These are phyloP conservation scores for Calonectria leucothoes DNA, from an alignment of 2,329 filamentous ascomycete genomes.

Conservation along the genomic window DNA sequence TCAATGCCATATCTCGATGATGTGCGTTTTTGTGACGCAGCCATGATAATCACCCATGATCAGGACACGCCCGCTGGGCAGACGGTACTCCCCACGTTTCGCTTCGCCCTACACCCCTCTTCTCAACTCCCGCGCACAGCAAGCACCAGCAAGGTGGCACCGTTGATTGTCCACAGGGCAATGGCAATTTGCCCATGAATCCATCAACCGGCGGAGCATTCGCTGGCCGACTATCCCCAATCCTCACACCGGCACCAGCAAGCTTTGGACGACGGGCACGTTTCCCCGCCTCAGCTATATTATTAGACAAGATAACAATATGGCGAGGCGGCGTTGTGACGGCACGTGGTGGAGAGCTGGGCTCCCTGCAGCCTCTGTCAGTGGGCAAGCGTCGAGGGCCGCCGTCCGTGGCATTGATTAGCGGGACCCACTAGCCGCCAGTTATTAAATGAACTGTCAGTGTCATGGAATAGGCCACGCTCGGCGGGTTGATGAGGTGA, in stretches of 20 bases:
- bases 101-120: constrained; percentile 1
- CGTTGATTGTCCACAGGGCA: background rate
- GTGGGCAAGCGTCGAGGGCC: constrained; percentile 13
- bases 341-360: constrained; percentile 29
- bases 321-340: background rate
- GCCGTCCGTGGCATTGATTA: constrained; percentile 22
- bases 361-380: constrained; percentile 27
- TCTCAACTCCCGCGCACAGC: background rate
- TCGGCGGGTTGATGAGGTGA: background rate
- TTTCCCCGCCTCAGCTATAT: constrained; percentile 11
- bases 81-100: background rate
- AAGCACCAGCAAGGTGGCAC: constrained; percentile 1
- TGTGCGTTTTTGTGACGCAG: constrained; percentile 6
- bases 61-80: background rate
- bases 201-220: background rate
- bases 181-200: background rate
- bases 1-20: background rate
- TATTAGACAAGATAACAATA: constrained; percentile 6
- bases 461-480: background rate
- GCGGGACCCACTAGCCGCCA: constrained; percentile 27
- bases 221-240: constrained; percentile 3
- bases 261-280: background rate
- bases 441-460: constrained; percentile 1
- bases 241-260: constrained; percentile 19
- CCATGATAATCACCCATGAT: background rate